A percentile compares a stretch with the other conserved stretches of the same genome.
These are phyloP conservation scores for Picea sitchensis DNA, from an alignment of 75 land plant species.

Conservation along the genomic window DNA sequence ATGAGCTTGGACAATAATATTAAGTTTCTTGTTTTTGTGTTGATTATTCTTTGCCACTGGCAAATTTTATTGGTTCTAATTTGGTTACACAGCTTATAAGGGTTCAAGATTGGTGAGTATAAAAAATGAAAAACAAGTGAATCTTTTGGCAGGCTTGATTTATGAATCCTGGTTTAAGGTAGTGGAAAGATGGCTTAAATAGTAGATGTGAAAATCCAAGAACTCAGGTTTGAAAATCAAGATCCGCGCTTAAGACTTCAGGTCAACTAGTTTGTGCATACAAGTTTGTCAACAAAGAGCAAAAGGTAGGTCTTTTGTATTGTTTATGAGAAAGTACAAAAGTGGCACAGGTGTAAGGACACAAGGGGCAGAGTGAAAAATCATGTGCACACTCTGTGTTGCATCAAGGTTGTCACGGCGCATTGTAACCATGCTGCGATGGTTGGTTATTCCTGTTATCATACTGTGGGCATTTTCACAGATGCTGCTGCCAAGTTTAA, in stretches of 20 bases:
- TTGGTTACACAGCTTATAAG: too few species aligned
- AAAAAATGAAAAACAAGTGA: not conserved
- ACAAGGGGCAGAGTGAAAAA: slow-evolving; percentile 5
- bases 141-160: not conserved
- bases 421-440: slow-evolving; percentile 37
- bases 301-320: not conserved
- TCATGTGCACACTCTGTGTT: slow-evolving; percentile 44
- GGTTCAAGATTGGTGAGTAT: too few species aligned
- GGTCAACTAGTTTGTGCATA: not conserved
- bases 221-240: not conserved
- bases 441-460: slow-evolving; percentile 41
- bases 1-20: too few species aligned
- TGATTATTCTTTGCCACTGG: too few species aligned
- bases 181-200: slow-evolving; percentile 5
- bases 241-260: not conserved
- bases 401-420: slow-evolving; percentile 46
- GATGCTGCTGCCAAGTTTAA: slow-evolving; percentile 29
- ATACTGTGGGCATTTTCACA: slow-evolving; percentile 43
- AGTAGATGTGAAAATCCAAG: not conserved
- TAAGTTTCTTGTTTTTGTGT: too few species aligned
- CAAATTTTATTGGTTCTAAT: too few species aligned
- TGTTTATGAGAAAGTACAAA: not conserved
- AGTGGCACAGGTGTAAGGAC: not conserved
- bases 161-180: not conserved
- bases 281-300: not conserved